Conservation (phyloP, 257 asterid species). For the Jacaranda mimosifolia region DNA sequence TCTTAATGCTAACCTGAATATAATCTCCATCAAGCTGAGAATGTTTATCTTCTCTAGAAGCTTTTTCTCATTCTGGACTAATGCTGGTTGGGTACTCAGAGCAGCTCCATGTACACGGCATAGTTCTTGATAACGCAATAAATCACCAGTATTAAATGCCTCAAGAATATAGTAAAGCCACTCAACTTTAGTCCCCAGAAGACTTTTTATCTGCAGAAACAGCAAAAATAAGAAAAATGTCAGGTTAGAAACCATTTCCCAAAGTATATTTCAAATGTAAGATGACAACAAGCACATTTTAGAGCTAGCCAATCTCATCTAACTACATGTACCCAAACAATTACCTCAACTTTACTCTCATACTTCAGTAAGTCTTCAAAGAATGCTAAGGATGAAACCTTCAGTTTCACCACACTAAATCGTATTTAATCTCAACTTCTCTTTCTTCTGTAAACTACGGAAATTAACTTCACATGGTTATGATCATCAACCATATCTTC, state of each 20-base stretch:
- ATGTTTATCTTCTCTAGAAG: conserved; percentile 97
- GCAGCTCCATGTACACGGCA: conserved; percentile 86
- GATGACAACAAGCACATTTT: conserved; percentile 9
- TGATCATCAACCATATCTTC: not conserved
- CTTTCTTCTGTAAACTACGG: not conserved
- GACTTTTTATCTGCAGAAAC: conserved; percentile 78
- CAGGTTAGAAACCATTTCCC: conserved; percentile 9
- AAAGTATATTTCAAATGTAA: not conserved
- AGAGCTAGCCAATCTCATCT: conserved; percentile 5
- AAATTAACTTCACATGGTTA: conserved; percentile 6
- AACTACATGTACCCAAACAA: not conserved
- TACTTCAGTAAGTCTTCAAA: not conserved
- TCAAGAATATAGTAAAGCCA: conserved; percentile 91
- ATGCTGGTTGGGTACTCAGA: conserved; percentile 82
- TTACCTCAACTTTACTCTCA: not conserved
- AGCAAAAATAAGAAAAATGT: conserved; percentile 16
- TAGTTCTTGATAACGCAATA: conserved; percentile 85
- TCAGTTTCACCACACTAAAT: conserved; percentile 17
- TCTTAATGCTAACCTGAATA: conserved; percentile 67
- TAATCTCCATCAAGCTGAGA: conserved; percentile 96
- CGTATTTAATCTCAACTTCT: not conserved
- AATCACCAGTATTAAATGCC: conserved; percentile 90
- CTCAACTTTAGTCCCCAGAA: conserved; percentile 82
- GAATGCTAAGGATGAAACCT: conserved; percentile 19
- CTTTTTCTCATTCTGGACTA: conserved; percentile 90